phyloP scores from a whole-genome alignment of 164 flowering plant genomes.

The Paratinospora sagittata region DNA sequence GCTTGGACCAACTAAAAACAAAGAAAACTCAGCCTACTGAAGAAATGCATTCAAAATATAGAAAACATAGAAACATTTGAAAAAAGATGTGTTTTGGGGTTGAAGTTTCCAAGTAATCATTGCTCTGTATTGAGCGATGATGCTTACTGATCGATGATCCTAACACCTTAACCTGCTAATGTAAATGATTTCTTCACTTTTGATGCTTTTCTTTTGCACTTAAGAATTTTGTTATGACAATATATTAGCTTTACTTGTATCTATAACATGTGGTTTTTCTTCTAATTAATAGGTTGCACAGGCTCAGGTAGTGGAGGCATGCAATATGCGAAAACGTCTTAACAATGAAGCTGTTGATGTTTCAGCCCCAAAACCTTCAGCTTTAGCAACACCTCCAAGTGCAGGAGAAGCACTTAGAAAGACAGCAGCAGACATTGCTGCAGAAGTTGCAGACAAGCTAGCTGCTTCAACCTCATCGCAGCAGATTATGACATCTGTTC shows the following conservation, averaged over 20 bases:
- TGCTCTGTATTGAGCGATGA: no score
- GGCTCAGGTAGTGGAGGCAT: conserved; percentile 67
- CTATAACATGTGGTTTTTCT: not conserved
- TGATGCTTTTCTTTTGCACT: not conserved
- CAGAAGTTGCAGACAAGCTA: conserved; percentile 89
- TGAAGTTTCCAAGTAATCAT: no score
- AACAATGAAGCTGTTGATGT: conserved; percentile 42
- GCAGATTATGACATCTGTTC: conserved; percentile 82
- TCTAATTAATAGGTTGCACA: conserved; percentile 56
- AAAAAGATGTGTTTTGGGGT: no score
- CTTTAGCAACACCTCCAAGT: conserved; percentile 22
- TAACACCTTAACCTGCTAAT: no score
- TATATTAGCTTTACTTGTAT: not conserved
- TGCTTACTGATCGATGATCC: no score
- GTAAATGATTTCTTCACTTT: not conserved
- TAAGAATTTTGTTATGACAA: not conserved
- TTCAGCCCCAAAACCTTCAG: conserved; percentile 31
- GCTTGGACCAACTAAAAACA: no score
- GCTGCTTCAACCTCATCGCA: conserved; percentile 86
- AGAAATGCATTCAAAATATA: no score
- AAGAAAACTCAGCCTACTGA: no score
- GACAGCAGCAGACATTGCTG: conserved; percentile 83
- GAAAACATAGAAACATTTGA: no score
- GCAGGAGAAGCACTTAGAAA: conserved; percentile 39
- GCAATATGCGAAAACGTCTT: conserved; percentile 55